These are phyloP conservation scores for Phoma sp. DNA, from an alignment of 2,329 filamentous ascomycete species.

Conservation along the genomic window DNA sequence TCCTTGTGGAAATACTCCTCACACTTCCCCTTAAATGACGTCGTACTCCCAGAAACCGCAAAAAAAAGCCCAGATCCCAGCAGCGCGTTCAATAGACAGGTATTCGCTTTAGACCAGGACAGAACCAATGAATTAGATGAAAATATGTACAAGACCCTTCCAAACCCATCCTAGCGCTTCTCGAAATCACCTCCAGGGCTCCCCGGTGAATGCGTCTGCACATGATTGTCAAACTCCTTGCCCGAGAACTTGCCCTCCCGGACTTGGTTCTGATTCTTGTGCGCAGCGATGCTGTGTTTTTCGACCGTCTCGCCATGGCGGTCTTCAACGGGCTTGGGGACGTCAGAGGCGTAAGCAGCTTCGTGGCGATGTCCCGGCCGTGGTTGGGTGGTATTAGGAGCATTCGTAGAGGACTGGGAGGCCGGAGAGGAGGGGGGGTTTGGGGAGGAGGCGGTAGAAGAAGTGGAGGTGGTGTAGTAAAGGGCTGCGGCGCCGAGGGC, in stretches of 20 bases:
- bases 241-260: conserved; percentile 32
- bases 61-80: too few species aligned
- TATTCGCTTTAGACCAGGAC: too few species aligned
- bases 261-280: conserved; percentile 33
- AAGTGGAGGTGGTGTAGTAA: conserved; percentile 22
- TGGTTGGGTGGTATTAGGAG: background rate
- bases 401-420: background rate
- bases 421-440: background rate
- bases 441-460: background rate
- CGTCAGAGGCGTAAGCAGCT: conserved; percentile 23
- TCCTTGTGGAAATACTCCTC: too few species aligned
- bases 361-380: conserved; percentile 14
- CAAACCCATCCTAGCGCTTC: conserved; percentile 17
- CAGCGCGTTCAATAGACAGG: too few species aligned
- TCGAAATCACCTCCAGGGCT: conserved; percentile 34
- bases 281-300: conserved; percentile 35
- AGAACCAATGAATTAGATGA: too few species aligned
- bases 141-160: background rate
- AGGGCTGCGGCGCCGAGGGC: conserved; percentile 22
- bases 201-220: conserved; percentile 24
- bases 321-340: conserved; percentile 35
- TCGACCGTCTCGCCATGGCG: conserved; percentile 31
- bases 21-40: too few species aligned
- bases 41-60: too few species aligned
- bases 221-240: conserved; percentile 37